Evolutionary conservation across 179 eudicot genomes (phyloP), one percentile per base, ranked within the genome.

Genomic region (Drosera spatulata): DNA sequence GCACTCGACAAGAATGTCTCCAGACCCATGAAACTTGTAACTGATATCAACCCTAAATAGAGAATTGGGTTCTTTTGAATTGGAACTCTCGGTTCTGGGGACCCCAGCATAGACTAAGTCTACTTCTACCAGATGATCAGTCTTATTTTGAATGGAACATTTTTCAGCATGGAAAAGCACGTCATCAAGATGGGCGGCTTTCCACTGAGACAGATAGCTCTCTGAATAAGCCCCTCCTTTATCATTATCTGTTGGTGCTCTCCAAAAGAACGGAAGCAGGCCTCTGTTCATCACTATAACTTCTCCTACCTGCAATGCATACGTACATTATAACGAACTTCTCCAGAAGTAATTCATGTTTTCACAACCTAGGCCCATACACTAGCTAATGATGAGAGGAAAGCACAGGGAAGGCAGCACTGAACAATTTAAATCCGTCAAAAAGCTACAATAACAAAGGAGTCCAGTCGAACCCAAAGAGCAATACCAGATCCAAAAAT

Each of bases 171-270:
- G 13, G 61, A 80, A 84, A 42, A 58, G 44, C 10, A 93, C 44
- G 47, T 70, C 67, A 66, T 93, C 81, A 55, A 93, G 84, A 64
- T 69, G 73, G 39, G 96, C 84, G 61, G 78, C 82, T 74, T 84
- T 85, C 99, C 99, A 93, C 69, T 63, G 81, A 39, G 95, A 79
- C 12, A 76, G 62, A 69, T 93, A 89, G 74, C 99, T 89, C 13
- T 69, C 49, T 37, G 60, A 73, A 45, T 69, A 73, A 22, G 33
- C 33, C 50, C 99, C 98, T 10, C 96, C 99, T 66, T 93, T 93
- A 77, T 93, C 99, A 69, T 93, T 93, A 73, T 89, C 99, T 14
- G 85, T 93, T 13, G 99, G 96, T 69, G 96, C 99, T 66, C 99
- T 79, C 99, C 99, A 93, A 65, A 89, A 84, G 85, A 95, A 86